These are phyloP conservation scores for Alternaria brassicae DNA, from an alignment of 2,329 filamentous ascomycete genomes.

Conservation along the genomic window DNA sequence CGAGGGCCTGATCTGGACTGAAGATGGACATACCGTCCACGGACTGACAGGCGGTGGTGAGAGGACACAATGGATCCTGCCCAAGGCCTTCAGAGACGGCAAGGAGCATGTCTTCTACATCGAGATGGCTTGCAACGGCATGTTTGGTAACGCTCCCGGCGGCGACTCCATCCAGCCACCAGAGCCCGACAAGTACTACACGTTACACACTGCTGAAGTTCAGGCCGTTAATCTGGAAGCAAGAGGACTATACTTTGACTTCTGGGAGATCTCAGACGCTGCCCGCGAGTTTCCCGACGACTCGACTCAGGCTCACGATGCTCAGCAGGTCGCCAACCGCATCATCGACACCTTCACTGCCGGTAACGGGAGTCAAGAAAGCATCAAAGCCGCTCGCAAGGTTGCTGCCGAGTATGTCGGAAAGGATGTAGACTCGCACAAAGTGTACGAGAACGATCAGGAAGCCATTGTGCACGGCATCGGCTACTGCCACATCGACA, in stretches of 20 bases:
- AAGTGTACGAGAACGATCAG: slow-evolving; percentile 80
- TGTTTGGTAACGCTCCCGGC: slow-evolving; percentile 91
- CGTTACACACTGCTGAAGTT: slow-evolving; percentile 79
- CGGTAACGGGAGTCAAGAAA: slow-evolving; percentile 73
- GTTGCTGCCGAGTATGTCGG: slow-evolving; percentile 87
- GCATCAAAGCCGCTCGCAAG: slow-evolving; percentile 79
- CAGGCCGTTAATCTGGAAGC: slow-evolving; percentile 88
- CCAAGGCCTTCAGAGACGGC: slow-evolving; percentile 80
- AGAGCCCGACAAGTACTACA: slow-evolving; percentile 81
- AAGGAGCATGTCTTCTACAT: slow-evolving; percentile 90
- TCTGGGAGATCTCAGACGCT: slow-evolving; percentile 94
- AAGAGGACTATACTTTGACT: slow-evolving; percentile 84
- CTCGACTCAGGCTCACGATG: slow-evolving; percentile 87
- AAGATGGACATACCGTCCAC: slow-evolving; percentile 88
- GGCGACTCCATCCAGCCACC: slow-evolving; percentile 90
- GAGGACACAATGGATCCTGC: slow-evolving; percentile 88
- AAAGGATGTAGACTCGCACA: slow-evolving; percentile 73
- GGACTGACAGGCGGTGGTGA: slow-evolving; percentile 91
- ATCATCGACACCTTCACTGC: slow-evolving; percentile 92
- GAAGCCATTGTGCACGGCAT: slow-evolving; percentile 84
- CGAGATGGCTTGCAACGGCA: slow-evolving; percentile 98
- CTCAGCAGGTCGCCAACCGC: slow-evolving; percentile 80
- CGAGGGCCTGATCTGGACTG: slow-evolving; percentile 92
- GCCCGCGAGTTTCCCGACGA: slow-evolving; percentile 88
- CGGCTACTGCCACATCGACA: slow-evolving; percentile 97